Evolutionary conservation across 176 grass and related monocot species (phyloP).

Genomic region (Secale cereale): DNA sequence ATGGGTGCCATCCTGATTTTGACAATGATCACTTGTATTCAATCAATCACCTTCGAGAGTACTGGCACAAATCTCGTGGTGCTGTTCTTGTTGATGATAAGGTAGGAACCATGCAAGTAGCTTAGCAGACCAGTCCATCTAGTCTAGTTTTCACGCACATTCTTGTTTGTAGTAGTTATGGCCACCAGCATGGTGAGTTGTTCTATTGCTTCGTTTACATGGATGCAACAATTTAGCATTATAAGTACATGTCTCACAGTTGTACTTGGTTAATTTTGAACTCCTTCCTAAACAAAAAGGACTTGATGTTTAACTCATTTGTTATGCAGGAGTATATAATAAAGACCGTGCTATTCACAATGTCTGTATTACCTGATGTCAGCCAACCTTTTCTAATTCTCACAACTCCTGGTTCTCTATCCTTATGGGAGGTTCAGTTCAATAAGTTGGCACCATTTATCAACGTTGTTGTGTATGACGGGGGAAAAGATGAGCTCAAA

Average conservation of each 20-base stretch:
- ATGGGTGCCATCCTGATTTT: constrained; percentile 56
- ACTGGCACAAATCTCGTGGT: constrained; percentile 67
- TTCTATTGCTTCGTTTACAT: neutral
- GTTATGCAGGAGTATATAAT: constrained; percentile 58
- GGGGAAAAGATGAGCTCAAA: constrained; percentile 48
- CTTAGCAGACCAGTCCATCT: constrained; percentile 14
- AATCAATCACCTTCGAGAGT: constrained; percentile 66
- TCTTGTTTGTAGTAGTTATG: constrained; percentile 8
- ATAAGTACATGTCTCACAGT: neutral
- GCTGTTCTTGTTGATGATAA: constrained; percentile 71
- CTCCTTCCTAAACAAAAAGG: neutral
- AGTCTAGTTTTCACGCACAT: neutral
- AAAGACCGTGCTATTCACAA: constrained; percentile 65
- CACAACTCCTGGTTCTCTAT: constrained; percentile 43
- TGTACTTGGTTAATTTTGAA: neutral
- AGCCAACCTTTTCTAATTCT: constrained; percentile 69
- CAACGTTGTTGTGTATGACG: constrained; percentile 63
- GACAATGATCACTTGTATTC: constrained; percentile 78
- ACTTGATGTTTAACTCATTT: neutral
- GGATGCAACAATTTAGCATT: neutral
- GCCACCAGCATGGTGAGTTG: constrained; percentile 1
- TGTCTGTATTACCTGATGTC: constrained; percentile 45
- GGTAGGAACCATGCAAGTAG: constrained; percentile 30
- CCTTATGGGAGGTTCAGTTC: constrained; percentile 74
- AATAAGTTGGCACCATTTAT: constrained; percentile 59